These are phyloP conservation scores for Ilex asprella DNA, from an alignment of 257 asterid species.

Conservation along the genomic window DNA sequence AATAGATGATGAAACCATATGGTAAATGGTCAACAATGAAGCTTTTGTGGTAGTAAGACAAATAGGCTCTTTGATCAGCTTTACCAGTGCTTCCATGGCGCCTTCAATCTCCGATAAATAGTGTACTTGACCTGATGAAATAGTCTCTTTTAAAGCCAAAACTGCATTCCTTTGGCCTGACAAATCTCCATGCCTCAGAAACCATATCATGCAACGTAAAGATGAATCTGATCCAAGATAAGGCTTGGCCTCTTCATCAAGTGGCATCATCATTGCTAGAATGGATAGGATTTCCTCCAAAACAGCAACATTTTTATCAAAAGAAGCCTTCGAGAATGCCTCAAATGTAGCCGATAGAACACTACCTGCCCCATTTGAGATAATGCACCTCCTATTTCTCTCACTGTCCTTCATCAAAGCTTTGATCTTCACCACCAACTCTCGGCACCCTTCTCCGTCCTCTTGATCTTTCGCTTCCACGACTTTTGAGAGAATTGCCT, in stretches of 20 bases:
- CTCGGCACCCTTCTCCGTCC: constrained; percentile 19
- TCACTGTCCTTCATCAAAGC: constrained; percentile 34
- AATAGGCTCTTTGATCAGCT: constrained; percentile 37
- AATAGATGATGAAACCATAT: constrained; percentile 13
- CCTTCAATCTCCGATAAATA: constrained; percentile 19
- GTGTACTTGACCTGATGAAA: constrained; percentile 12
- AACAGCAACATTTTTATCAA: neutral
- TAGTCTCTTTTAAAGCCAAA: constrained; percentile 14
- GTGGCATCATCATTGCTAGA: constrained; percentile 15
- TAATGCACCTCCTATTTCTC: constrained; percentile 32
- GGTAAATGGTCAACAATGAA: constrained; percentile 28
- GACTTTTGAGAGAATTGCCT: constrained; percentile 15
- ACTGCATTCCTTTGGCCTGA: constrained; percentile 23
- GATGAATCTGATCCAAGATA: constrained; percentile 33
- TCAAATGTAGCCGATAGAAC: constrained; percentile 32
- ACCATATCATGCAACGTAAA: constrained; percentile 19
- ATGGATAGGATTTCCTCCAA: constrained; percentile 33
- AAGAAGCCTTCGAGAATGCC: constrained; percentile 18
- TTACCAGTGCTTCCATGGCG: constrained; percentile 29
- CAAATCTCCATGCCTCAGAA: constrained; percentile 27
- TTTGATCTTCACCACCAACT: constrained; percentile 22
- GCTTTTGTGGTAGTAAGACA: constrained; percentile 46
- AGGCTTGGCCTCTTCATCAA: constrained; percentile 25
- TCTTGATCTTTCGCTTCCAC: constrained; percentile 1
- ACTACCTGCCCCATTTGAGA: constrained; percentile 15